phyloP scores from a whole-genome alignment of 345 rosid genomes.

The Heritiera fomes region DNA sequence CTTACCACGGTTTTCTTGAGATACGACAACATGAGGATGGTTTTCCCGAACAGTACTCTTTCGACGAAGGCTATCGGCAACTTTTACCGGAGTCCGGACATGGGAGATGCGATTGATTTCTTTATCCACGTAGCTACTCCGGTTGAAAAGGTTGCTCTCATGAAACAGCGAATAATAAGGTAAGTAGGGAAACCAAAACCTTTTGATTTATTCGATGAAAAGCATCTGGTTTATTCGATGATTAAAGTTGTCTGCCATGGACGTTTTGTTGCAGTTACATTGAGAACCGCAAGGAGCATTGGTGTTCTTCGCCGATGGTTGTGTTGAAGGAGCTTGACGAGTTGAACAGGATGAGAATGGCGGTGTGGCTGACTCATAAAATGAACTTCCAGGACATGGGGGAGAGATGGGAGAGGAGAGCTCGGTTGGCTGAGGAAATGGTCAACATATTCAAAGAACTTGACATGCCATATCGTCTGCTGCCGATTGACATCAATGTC shows the following conservation, averaged over 20 bases:
- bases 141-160: slow-evolving; percentile 49
- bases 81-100: slow-evolving; percentile 89
- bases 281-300: slow-evolving; percentile 69
- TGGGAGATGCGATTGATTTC: slow-evolving; percentile 79
- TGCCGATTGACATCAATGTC: slow-evolving; percentile 69
- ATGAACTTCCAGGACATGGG: slow-evolving; percentile 68
- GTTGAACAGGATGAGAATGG: slow-evolving; percentile 49
- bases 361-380: slow-evolving; percentile 67
- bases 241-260: neutral
- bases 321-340: slow-evolving; percentile 55
- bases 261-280: slow-evolving; percentile 45
- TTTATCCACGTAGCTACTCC: slow-evolving; percentile 74
- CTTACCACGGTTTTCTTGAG: slow-evolving; percentile 80
- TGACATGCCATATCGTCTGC: slow-evolving; percentile 66
- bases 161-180: slow-evolving; percentile 67
- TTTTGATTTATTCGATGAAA: neutral
- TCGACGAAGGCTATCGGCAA: slow-evolving; percentile 67
- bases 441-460: slow-evolving; percentile 64
- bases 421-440: slow-evolving; percentile 64
- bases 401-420: slow-evolving; percentile 62
- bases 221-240: neutral
- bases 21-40: slow-evolving; percentile 69
- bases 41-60: slow-evolving; percentile 65
- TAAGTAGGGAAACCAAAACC: slow-evolving; percentile 3
- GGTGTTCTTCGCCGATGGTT: slow-evolving; percentile 60